These are phyloP conservation scores for Ascochyta viciae-villosae DNA, from an alignment of 2,329 filamentous ascomycete genomes.

Conservation along the genomic window DNA sequence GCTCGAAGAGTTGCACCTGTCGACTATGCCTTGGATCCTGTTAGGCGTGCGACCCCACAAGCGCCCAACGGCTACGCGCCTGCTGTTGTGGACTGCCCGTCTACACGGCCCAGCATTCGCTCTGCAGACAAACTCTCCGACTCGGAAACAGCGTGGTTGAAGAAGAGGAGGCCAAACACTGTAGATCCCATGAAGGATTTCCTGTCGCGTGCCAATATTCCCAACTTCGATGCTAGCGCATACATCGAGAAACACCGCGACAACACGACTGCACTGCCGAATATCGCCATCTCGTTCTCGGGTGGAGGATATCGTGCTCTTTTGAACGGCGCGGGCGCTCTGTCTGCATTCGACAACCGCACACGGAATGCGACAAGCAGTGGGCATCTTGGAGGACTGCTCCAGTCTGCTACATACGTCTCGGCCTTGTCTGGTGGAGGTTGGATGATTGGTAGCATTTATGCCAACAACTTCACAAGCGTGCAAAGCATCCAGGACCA, in stretches of 20 bases:
- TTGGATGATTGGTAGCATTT: constrained; percentile 85
- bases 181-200: constrained; percentile 77
- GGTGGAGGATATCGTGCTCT: constrained; percentile 89
- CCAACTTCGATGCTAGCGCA: constrained; percentile 74
- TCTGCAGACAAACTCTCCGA: constrained; percentile 67
- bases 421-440: constrained; percentile 81
- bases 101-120: constrained; percentile 72
- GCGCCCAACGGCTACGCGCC: constrained; percentile 77
- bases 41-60: constrained; percentile 58
- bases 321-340: constrained; percentile 79
- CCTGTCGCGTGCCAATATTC: constrained; percentile 73
- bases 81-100: constrained; percentile 70
- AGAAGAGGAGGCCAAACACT: constrained; percentile 74
- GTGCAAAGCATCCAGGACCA: constrained; percentile 64
- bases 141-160: constrained; percentile 77
- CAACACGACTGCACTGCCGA: constrained; percentile 67
- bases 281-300: constrained; percentile 78
- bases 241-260: constrained; percentile 70
- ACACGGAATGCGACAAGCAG: constrained; percentile 66
- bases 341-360: constrained; percentile 80
- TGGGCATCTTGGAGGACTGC: constrained; percentile 78
- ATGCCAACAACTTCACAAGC: constrained; percentile 77
- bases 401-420: constrained; percentile 83
- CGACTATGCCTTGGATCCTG: constrained; percentile 25
- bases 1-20: constrained; percentile 25